phyloP scores from a whole-genome alignment of 306 rosid genomes.

The Oemleria cerasiformis region DNA sequence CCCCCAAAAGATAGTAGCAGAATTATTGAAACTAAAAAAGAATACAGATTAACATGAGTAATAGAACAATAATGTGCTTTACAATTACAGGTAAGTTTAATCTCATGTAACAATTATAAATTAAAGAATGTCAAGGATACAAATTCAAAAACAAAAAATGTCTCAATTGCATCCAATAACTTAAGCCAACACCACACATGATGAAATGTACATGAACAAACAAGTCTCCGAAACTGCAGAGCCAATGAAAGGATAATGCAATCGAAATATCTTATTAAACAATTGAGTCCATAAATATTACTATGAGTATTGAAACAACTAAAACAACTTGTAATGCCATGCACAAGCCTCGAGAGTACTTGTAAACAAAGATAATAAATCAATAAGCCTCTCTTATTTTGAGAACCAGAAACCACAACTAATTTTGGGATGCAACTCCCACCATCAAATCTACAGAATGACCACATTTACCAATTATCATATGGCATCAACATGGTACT shows the following conservation, averaged over 20 bases:
- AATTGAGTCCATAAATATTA: not conserved
- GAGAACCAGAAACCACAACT: not conserved
- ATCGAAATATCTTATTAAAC: not conserved
- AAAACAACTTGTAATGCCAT: not conserved
- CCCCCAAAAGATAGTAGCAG: conserved; percentile 7
- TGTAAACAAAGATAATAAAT: not conserved
- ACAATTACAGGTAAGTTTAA: not conserved
- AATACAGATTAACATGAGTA: not conserved
- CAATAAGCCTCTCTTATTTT: not conserved
- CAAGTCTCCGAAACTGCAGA: not conserved
- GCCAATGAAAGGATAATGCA: not conserved
- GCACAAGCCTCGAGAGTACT: not conserved
- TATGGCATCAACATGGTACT: not conserved
- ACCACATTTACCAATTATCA: not conserved
- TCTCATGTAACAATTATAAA: not conserved
- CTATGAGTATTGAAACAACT: not conserved
- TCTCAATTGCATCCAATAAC: not conserved
- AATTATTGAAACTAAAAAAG: conserved; percentile 11
- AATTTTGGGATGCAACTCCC: not conserved
- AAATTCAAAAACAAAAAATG: not conserved
- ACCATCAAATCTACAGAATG: not conserved
- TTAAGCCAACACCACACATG: not conserved
- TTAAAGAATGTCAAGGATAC: not conserved
- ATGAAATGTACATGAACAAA: not conserved
- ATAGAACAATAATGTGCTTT: not conserved